phyloP scores from a whole-genome alignment of 2,329 filamentous ascomycete species.

The Fusarium haematococcum region DNA sequence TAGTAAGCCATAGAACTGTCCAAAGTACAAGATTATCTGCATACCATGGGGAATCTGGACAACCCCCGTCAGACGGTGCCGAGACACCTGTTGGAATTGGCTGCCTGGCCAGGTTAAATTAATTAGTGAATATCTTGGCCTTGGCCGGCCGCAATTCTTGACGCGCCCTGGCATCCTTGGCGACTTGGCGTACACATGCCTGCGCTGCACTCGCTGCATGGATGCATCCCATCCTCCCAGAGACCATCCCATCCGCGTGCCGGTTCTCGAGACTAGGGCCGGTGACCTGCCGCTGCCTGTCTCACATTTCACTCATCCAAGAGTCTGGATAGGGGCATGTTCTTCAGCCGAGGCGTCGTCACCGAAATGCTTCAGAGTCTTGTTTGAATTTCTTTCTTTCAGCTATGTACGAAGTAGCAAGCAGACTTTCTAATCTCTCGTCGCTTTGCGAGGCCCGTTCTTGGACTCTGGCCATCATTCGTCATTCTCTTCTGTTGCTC shows the following conservation, averaged over 20 bases:
- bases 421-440: constrained; percentile 10
- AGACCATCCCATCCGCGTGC: background rate
- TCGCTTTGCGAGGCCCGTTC: constrained; percentile 14
- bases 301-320: background rate
- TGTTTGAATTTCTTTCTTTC: constrained; percentile 5
- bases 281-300: background rate
- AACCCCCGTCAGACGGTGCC: background rate
- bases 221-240: background rate
- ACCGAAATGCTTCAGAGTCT: background rate
- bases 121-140: background rate
- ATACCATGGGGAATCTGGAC: background rate
- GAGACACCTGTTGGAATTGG: background rate
- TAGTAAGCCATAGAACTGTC: background rate
- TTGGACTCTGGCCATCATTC: constrained; percentile 15
- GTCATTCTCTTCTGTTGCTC: constrained; percentile 1
- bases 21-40: background rate
- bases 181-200: background rate
- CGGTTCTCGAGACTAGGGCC: background rate
- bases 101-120: background rate
- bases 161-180: background rate
- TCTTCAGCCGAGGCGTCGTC: background rate
- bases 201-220: background rate
- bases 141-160: background rate
- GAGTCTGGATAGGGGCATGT: background rate
- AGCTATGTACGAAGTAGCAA: constrained; percentile 9